Percentiles rank a stretch among this genome's conserved stretches.
These are phyloP conservation scores for Tephrocybe sp. DNA, from an alignment of 768 basidiomycete genomes.

Conservation along the genomic window DNA sequence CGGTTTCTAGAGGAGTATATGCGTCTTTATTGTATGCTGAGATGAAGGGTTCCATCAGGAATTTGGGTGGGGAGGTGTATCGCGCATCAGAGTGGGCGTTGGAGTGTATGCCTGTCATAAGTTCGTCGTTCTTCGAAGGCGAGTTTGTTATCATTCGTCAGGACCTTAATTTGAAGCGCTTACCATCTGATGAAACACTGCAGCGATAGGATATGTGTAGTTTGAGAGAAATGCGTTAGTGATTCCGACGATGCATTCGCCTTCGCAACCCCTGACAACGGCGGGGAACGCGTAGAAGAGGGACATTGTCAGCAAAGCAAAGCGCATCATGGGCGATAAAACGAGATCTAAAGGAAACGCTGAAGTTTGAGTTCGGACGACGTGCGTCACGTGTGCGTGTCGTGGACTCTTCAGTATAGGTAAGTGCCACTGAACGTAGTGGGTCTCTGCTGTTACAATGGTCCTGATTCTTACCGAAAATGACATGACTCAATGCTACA, in stretches of 20 bases:
- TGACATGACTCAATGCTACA: neutral
- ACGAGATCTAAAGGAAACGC: neutral
- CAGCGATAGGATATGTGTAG: conserved; percentile 41
- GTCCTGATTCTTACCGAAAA: no score
- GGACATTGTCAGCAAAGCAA: conserved; percentile 20
- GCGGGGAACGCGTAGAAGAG: conserved; percentile 26
- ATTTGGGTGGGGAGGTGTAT: conserved; percentile 12
- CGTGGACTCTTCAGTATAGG: no score
- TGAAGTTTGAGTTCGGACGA: neutral
- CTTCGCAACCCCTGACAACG: conserved; percentile 61
- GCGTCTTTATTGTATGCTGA: conserved; percentile 41
- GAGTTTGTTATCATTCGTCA: neutral
- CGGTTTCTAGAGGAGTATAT: conserved; percentile 42
- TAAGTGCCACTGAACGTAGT: no score
- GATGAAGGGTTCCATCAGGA: conserved; percentile 45
- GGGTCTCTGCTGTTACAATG: no score
- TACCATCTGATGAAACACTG: conserved; percentile 41
- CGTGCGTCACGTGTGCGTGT: no score
- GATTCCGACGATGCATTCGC: conserved; percentile 60
- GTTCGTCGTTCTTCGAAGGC: conserved; percentile 10
- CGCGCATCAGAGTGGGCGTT: no score
- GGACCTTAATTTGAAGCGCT: conserved; percentile 13
- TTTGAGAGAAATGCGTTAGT: conserved; percentile 53
- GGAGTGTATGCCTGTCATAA: conserved; percentile 10
- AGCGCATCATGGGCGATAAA: conserved; percentile 13